A percentile compares a stretch with the other conserved stretches of the same genome.
Conservation (phyloP, 345 rosid genomes). For the Euclidium syriacum region DNA sequence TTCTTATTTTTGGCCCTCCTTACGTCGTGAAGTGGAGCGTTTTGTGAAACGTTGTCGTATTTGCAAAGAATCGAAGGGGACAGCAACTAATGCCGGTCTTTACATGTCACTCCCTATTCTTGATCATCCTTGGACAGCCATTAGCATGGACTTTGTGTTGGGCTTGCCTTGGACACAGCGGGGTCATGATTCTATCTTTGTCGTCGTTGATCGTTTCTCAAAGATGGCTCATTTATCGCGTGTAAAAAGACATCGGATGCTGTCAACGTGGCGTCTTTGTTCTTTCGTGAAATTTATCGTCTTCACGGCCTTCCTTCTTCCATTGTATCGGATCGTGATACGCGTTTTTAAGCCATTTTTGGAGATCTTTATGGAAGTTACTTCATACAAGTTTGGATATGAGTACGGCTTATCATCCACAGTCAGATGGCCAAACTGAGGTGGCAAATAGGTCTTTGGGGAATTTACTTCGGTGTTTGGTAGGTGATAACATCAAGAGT, state of each 20-base stretch:
- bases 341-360: background rate
- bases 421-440: background rate
- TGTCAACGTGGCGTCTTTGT: background rate
- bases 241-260: background rate
- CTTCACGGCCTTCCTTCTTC: background rate
- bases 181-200: background rate
- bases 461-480: background rate
- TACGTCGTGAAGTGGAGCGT: background rate
- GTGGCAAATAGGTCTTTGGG: background rate
- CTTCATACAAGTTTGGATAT: background rate
- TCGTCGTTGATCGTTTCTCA: background rate
- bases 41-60: background rate
- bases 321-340: background rate
- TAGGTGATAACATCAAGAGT: background rate
- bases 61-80: background rate
- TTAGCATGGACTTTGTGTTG: background rate
- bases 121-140: background rate
- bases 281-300: background rate
- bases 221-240: background rate
- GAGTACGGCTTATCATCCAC: background rate
- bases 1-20: background rate
- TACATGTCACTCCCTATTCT: background rate
- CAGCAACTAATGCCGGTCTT: background rate
- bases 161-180: background rate
- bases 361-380: background rate